phyloP scores from a whole-genome alignment of 129 eudicot genomes.

The Saussurea involucrata region DNA sequence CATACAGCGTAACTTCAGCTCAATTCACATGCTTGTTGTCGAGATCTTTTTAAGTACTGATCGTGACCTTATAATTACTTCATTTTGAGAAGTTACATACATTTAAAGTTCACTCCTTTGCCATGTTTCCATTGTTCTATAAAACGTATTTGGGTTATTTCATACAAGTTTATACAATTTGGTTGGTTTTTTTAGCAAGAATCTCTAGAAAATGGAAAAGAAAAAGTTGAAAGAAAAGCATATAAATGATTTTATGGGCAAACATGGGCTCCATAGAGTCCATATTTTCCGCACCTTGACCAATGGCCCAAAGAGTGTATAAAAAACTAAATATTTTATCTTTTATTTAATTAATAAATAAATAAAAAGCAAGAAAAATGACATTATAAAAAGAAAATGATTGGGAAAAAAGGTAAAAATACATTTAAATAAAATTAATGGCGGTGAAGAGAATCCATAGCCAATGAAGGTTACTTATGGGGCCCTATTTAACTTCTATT shows the following conservation, averaged over 20 bases:
- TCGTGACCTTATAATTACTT: neutral
- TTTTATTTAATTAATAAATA: neutral
- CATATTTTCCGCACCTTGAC: constrained; percentile 33
- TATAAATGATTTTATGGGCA: constrained; percentile 3
- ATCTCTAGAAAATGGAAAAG: constrained; percentile 12
- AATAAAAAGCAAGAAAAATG: neutral
- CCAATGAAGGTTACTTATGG: constrained; percentile 27
- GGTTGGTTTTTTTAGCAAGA: neutral
- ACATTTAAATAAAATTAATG: constrained; percentile 11
- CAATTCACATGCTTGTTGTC: neutral
- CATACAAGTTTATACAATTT: neutral
- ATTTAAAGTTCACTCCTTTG: neutral
- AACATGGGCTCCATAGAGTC: constrained; percentile 30
- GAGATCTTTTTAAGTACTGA: neutral
- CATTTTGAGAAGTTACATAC: neutral
- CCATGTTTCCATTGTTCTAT: neutral
- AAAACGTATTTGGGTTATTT: neutral
- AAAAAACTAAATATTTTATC: constrained; percentile 16
- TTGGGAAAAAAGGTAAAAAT: constrained; percentile 3
- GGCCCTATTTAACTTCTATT: neutral
- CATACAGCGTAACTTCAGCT: neutral
- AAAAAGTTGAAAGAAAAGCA: neutral
- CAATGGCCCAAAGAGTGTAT: constrained; percentile 28
- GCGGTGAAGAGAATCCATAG: constrained; percentile 22
- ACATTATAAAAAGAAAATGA: constrained; percentile 2